Base-by-base conservation (phyloP, 371 early-diverging fungal species). In the Rhizopus stolonifer region DNA sequence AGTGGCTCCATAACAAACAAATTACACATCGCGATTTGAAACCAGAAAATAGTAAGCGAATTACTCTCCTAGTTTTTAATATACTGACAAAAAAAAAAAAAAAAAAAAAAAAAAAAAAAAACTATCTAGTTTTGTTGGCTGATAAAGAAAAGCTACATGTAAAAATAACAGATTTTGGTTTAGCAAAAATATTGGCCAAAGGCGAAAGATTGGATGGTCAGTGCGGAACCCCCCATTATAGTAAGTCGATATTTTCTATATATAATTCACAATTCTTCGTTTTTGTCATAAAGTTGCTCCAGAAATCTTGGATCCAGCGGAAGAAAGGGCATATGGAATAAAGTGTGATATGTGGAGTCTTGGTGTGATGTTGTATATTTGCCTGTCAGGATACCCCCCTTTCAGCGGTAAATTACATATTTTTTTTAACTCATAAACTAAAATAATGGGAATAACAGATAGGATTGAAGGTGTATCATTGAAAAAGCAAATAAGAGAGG, bases 261-360 rank as follows among this genome's bases (percentile, higher is more conserved):
- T 29, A 7, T 29, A 29, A n/a, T n/a, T n/a, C n/a, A n/a, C n/a
- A n/a, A n/a, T 29, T 29, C 10, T 7, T 29, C 10, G 10, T 29
- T 29, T 29, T 4, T 4, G 31, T 7, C 10, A 29, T 7, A 29
- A 29, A 84, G 89, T 89, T 17, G 91, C 99, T 0, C 99, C 99
- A 2, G 99, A 99, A 67, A 87, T 99, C 1, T 69, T 99, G 53
- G 71, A 67, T 23, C 74, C 79, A n/a, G 58, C 65, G 1, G 72
- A 69, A 43, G 60, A 77, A 10, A 81, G 87, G 31, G 80, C 87
- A 2, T 95, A 97, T 67, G 88, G 87, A 29, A 83, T 84, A 24
- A 85, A 87, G 53, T 94, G 98, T 17, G 99, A 99, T 60, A 78
- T 98, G 70, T 99, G 99, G 99, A 94, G 97, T 43, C 72, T 98